Evolutionary conservation across 495 filamentous ascomycete species (phyloP).

Genomic region (Hypoxylon cercidicola): DNA sequence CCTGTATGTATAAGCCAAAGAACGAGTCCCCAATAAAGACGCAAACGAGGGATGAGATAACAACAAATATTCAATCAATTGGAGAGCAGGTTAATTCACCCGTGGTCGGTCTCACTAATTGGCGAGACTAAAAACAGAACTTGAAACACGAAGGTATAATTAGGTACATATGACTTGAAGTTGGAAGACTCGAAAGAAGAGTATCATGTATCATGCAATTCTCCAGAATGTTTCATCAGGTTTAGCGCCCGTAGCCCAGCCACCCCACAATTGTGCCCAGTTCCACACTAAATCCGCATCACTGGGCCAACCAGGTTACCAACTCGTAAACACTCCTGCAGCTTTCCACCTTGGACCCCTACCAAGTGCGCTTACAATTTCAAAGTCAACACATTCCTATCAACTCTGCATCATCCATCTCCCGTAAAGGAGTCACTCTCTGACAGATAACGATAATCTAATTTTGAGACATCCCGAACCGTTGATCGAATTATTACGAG

Average conservation of each 20-base stretch:
- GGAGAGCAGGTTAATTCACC: too few species aligned
- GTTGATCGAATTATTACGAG: conserved; percentile 1
- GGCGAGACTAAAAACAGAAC: too few species aligned
- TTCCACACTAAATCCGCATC: conserved; percentile 7
- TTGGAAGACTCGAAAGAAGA: too few species aligned
- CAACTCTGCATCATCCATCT: conserved; percentile 14
- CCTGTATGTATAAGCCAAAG: too few species aligned
- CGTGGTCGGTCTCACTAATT: too few species aligned
- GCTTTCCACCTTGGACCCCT: conserved; percentile 16
- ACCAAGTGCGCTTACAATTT: conserved; percentile 20
- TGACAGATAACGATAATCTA: conserved; percentile 24
- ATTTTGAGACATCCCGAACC: conserved; percentile 35
- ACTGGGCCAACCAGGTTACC: conserved; percentile 31
- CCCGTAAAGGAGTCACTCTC: conserved; percentile 6
- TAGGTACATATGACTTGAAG: too few species aligned
- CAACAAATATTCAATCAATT: too few species aligned
- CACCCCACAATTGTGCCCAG: conserved; percentile 20
- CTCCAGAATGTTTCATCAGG: conserved; percentile 1
- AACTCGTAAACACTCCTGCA: conserved; percentile 26
- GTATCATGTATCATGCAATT: too few species aligned
- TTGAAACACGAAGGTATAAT: too few species aligned
- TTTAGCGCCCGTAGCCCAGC: conserved; percentile 20
- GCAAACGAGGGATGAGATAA: too few species aligned
- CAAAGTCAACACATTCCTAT: conserved; percentile 31
- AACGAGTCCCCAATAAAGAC: too few species aligned